A percentile compares a stretch with the other conserved stretches of the same genome.
Evolutionary conservation across 2,329 filamentous ascomycete genomes (phyloP).

Genomic region (Calonectria henricotiae): DNA sequence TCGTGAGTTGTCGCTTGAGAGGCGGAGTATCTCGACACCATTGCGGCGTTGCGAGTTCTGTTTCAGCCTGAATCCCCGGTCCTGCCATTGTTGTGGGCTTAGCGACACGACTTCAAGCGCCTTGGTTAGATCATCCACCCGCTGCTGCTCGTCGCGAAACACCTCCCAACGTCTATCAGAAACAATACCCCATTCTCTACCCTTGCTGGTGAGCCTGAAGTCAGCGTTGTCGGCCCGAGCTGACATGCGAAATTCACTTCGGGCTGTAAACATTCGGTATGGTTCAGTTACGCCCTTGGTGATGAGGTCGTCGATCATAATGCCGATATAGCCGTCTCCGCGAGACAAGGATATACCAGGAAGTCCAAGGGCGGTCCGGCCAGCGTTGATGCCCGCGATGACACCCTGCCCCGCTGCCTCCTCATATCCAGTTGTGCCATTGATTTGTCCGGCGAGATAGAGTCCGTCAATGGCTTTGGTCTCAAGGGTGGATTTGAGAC

Average conservation of each 20-base stretch:
- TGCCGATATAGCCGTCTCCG: conserved; percentile 94
- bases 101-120: conserved; percentile 74
- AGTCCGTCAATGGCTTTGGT: conserved; percentile 93
- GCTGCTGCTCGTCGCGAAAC: conserved; percentile 76
- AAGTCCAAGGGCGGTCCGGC: conserved; percentile 80
- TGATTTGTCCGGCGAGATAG: conserved; percentile 96
- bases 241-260: conserved; percentile 95
- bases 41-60: conserved; percentile 78
- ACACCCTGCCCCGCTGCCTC: conserved; percentile 96
- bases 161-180: conserved; percentile 83
- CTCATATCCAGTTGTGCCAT: conserved; percentile 98
- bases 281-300: conserved; percentile 98
- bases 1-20: conserved; percentile 69
- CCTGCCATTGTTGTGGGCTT: conserved; percentile 77
- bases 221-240: conserved; percentile 96
- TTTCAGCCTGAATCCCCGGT: conserved; percentile 79
- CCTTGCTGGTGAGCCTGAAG: conserved; percentile 84
- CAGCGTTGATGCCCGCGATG: conserved; percentile 94
- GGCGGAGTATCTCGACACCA: conserved; percentile 85
- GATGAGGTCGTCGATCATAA: conserved; percentile 98
- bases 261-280: conserved; percentile 97
- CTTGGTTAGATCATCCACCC: conserved; percentile 78
- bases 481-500: conserved; percentile 89
- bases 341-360: conserved; percentile 80
- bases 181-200: conserved; percentile 83